Evolutionary conservation across 495 filamentous ascomycete species (phyloP).

Genomic region (Elasticomyces elasticus): DNA sequence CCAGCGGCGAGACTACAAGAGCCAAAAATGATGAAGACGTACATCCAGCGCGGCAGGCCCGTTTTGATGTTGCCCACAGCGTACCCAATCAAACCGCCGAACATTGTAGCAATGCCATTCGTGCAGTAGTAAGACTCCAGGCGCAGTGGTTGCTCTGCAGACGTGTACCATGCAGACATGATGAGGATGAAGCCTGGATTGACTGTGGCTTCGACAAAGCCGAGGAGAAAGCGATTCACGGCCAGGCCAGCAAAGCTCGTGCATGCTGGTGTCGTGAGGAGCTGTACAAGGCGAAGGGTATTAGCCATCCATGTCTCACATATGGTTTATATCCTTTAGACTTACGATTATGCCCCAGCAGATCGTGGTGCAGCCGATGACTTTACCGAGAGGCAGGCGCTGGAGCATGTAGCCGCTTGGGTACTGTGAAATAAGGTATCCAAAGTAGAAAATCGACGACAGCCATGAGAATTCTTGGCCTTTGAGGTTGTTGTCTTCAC

Average conservation of each 20-base stretch:
- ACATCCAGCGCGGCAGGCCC: slow-evolving; percentile 39
- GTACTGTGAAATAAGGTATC: too few relatives aligned
- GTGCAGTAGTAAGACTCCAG: slow-evolving; percentile 46
- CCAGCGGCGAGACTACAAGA: slow-evolving; percentile 26
- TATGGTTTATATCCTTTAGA: too few relatives aligned
- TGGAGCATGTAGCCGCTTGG: too few relatives aligned
- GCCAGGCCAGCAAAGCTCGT: slow-evolving; percentile 28
- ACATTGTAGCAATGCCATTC: slow-evolving; percentile 47
- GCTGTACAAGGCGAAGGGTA: slow-evolving; percentile 41
- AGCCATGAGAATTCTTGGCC: too few relatives aligned
- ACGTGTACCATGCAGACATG: slow-evolving; percentile 40
- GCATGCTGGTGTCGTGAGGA: slow-evolving; percentile 42
- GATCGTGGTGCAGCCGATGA: too few relatives aligned
- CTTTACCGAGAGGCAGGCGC: too few relatives aligned
- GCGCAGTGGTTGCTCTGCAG: slow-evolving; percentile 20
- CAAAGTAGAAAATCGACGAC: too few relatives aligned
- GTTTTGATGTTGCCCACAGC: slow-evolving; percentile 42
- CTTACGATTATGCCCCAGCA: too few relatives aligned
- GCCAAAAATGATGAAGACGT: slow-evolving; percentile 43
- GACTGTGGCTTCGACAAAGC: slow-evolving; percentile 23
- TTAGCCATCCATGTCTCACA: too few relatives aligned
- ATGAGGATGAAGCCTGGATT: slow-evolving; percentile 50
- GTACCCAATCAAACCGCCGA: slow-evolving; percentile 43
- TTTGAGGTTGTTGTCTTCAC: too few relatives aligned
- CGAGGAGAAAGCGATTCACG: slow-evolving; percentile 26